A percentile compares a stretch with the other conserved stretches of the same genome.
These are phyloP conservation scores for Ligustrum vulgare DNA, from an alignment of 257 asterid species.

Conservation along the genomic window DNA sequence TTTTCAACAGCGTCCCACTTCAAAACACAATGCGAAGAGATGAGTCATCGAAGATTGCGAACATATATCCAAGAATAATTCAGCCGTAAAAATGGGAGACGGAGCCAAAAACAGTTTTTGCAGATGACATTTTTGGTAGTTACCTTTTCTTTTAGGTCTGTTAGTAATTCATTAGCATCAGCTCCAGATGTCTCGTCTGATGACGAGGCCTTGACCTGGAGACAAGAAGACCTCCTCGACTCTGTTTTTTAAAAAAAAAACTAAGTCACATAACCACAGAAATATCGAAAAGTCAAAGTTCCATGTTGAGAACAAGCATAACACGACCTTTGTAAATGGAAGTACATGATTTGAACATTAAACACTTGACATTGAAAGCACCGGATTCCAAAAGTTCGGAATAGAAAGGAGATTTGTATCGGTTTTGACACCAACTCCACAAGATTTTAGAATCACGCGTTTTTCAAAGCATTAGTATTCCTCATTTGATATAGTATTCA, in stretches of 20 bases:
- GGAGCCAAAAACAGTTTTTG: not conserved
- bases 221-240: constrained; percentile 48
- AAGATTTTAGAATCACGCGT: too few species aligned
- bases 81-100: not conserved
- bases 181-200: constrained; percentile 68
- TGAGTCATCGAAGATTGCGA: not conserved
- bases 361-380: not conserved
- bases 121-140: not conserved
- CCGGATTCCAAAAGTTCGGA: too few species aligned
- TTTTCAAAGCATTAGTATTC: too few species aligned
- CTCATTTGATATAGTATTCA: too few species aligned
- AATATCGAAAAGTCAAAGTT: not conserved
- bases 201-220: constrained; percentile 68
- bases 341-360: not conserved
- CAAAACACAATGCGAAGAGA: not conserved
- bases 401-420: too few species aligned
- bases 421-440: too few species aligned
- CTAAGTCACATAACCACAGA: constrained; percentile 14
- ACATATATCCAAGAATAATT: not conserved
- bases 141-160: constrained; percentile 88
- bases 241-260: constrained; percentile 42
- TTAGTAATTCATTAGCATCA: constrained; percentile 63
- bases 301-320: not conserved
- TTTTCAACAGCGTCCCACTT: constrained; percentile 97
- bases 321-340: not conserved